Conservation (phyloP, 352 stramenopile species). For the Phytophthora lateralis region DNA sequence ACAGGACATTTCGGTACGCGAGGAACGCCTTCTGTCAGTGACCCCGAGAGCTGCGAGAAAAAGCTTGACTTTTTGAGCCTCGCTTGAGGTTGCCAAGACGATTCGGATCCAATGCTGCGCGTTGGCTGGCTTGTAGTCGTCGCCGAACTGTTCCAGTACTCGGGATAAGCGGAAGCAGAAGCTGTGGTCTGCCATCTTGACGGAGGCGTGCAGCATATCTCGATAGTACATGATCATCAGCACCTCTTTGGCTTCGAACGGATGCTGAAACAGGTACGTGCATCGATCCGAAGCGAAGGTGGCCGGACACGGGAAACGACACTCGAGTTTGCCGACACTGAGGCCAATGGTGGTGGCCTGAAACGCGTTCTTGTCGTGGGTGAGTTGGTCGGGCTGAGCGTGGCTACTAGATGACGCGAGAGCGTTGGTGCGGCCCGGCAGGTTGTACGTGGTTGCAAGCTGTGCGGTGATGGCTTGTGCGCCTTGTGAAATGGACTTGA, state of each 20-base stretch:
- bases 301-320: constrained; percentile 65
- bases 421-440: constrained; percentile 18
- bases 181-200: constrained; percentile 45
- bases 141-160: constrained; percentile 61
- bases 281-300: constrained; percentile 58
- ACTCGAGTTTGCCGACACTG: constrained; percentile 58
- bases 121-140: constrained; percentile 67
- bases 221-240: constrained; percentile 82
- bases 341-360: constrained; percentile 60
- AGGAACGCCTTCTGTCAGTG: constrained; percentile 6
- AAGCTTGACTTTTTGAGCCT: constrained; percentile 47
- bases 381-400: background rate
- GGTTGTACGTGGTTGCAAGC: constrained; percentile 50
- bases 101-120: constrained; percentile 62
- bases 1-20: constrained; percentile 13
- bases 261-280: constrained; percentile 76
- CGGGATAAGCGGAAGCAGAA: constrained; percentile 56
- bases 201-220: constrained; percentile 57
- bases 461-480: constrained; percentile 58
- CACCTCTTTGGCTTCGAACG: constrained; percentile 67
- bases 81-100: constrained; percentile 52
- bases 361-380: constrained; percentile 22
- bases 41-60: constrained; percentile 36
- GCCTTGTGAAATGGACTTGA: constrained; percentile 57
- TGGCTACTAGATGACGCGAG: constrained; percentile 6